These are phyloP conservation scores for Phytophthora sp. DNA, from an alignment of 352 stramenopile species.

Conservation along the genomic window DNA sequence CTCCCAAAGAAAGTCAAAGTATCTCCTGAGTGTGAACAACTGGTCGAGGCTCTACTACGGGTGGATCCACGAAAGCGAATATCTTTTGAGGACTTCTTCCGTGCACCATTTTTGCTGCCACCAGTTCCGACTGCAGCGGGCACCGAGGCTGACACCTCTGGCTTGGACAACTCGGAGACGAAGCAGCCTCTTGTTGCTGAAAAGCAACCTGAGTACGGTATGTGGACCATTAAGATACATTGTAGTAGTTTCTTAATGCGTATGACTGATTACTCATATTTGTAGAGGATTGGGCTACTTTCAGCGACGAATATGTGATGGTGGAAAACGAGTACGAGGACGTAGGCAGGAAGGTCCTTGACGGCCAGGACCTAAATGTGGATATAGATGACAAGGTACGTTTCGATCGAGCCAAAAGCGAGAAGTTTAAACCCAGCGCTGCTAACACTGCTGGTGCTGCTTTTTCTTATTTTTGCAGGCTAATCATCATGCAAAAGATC, in stretches of 20 bases:
- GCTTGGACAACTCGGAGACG: slow-evolving; percentile 51
- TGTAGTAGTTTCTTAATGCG: background rate
- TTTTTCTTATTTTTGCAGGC: slow-evolving; percentile 9
- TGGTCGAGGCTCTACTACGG: slow-evolving; percentile 65
- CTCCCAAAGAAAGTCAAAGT: slow-evolving; percentile 60
- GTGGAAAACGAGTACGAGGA: slow-evolving; percentile 86
- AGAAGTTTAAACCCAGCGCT: background rate
- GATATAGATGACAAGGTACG: slow-evolving; percentile 47
- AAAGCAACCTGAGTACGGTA: slow-evolving; percentile 71
- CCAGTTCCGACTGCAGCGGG: slow-evolving; percentile 45
- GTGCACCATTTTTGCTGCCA: slow-evolving; percentile 66
- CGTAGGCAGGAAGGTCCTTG: slow-evolving; percentile 70
- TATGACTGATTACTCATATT: background rate
- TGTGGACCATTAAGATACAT: background rate
- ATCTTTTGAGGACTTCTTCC: slow-evolving; percentile 85
- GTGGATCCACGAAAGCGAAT: slow-evolving; percentile 70
- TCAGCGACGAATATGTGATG: slow-evolving; percentile 85
- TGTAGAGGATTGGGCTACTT: slow-evolving; percentile 70
- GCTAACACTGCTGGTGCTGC: slow-evolving; percentile 5
- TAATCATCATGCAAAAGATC: slow-evolving; percentile 28
- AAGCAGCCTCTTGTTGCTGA: slow-evolving; percentile 77
- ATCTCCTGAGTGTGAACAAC: slow-evolving; percentile 64
- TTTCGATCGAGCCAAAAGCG: background rate
- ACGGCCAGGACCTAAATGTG: slow-evolving; percentile 56
- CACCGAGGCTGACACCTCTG: slow-evolving; percentile 12